A percentile compares a stretch with the other conserved stretches of the same genome.
Evolutionary conservation across 139 green algal species (phyloP).

Genomic region (Tetratostichococcus sp.): DNA sequence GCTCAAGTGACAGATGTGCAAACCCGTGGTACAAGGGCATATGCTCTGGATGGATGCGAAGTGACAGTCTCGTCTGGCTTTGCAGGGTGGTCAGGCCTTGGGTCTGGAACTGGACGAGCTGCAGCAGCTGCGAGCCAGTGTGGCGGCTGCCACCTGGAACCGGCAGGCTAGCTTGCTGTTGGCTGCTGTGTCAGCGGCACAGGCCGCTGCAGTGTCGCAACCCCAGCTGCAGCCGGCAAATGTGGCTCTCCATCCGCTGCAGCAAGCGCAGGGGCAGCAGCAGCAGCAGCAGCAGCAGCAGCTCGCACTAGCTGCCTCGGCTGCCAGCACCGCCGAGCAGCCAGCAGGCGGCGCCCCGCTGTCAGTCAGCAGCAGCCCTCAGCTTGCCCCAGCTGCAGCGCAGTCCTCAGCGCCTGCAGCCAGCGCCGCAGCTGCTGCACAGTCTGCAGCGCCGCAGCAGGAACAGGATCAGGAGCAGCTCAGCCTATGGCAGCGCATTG

Average conservation of each 20-base stretch:
- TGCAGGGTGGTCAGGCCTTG: conserved; percentile 14
- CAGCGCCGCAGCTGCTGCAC: background rate
- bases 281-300: background rate
- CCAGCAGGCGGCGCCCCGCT: background rate
- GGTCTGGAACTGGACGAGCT: conserved; percentile 30
- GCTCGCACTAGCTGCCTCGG: background rate
- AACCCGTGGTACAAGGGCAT: no score
- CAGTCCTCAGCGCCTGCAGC: no score
- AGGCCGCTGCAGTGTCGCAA: background rate
- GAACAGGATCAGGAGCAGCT: background rate
- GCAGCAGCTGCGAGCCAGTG: background rate
- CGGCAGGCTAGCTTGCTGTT: conserved; percentile 5
- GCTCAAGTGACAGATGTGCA: no score
- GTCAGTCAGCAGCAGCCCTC: background rate
- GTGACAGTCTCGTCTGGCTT: no score
- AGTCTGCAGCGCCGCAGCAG: background rate
- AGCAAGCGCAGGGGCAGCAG: background rate
- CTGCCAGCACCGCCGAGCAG: background rate
- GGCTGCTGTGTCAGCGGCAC: background rate
- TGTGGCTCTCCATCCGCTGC: no score
- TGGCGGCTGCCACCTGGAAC: conserved; percentile 14
- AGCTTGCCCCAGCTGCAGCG: no score
- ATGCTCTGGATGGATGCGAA: no score
- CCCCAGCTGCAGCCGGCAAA: background rate
- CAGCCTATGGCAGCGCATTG: background rate